Base-by-base conservation (phyloP, 768 basidiomycete species). In the Mrakia blollopis region DNA sequence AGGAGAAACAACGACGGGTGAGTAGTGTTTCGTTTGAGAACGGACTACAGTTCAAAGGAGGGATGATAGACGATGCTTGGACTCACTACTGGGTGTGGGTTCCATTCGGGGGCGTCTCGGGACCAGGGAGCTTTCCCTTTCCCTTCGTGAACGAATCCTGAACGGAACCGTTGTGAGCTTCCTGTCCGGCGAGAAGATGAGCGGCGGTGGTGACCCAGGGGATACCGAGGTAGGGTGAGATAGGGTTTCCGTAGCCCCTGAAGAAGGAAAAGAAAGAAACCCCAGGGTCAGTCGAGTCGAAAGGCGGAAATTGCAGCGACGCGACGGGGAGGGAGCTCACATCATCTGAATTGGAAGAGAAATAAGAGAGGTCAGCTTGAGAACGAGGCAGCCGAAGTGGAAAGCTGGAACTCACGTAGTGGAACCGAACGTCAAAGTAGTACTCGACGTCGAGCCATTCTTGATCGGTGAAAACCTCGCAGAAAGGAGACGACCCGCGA, bases 81-180 rank as follows among this genome's bases (percentile, higher is more conserved):
- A 79, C 82, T 80, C 73, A 83, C 82, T 83, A 74, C 69, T 86
- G 85, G 16, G 83, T 80, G 77, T 85, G 84, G 2, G 85, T 84
- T 3, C 81, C 84, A 78, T 85, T 84, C 14, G 85, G 85, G 28
- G 84, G 84, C 0, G 80, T 67, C 32, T 80, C 81, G 1, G 85
- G 85, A 37, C 79, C 74, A 3, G 85, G 85, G 14, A 85, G 77
- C 72, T 78, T 77, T 3, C 47, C 37, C 54, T 80, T 74, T 16
- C 69, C 72, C 57, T 79, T 79, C 39, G 30, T 72, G 39, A 57
- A 47, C 30, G 0, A 21, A 14, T 72, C 50, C 47, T 75, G 47
- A 28, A 54, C 16, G n/a, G 69, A 32, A 28, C 23, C 28, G 50
- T 73, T 25, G 65, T 72, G 47, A 28, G 39, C 35, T 25, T 78